phyloP scores from a whole-genome alignment of 2,329 filamentous ascomycete species.

The Colletotrichum sp. region DNA sequence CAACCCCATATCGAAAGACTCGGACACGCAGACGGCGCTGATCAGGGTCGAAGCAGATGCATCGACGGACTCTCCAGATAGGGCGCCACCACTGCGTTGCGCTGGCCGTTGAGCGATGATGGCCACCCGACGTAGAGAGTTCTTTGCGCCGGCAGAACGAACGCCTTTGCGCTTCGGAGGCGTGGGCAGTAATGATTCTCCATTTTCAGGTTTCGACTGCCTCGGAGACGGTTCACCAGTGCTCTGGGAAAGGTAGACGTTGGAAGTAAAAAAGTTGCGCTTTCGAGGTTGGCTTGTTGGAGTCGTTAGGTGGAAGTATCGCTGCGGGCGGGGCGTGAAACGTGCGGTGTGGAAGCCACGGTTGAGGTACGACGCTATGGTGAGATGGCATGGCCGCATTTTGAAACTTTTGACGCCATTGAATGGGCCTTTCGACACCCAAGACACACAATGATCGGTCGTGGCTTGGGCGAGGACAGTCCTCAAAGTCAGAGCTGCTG shows the following conservation, averaged over 20 bases:
- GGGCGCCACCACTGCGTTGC: conserved; percentile 43
- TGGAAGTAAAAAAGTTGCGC: conserved; percentile 71
- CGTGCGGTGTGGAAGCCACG: conserved; percentile 12
- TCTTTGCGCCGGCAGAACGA: conserved; percentile 60
- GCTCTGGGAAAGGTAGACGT: conserved; percentile 55
- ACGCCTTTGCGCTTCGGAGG: conserved; percentile 50
- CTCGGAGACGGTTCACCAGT: conserved; percentile 30
- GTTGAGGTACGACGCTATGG: conserved; percentile 10
- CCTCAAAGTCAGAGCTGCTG: neutral
- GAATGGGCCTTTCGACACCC: neutral
- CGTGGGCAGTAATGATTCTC: neutral
- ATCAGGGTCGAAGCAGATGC: conserved; percentile 51
- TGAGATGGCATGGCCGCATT: conserved; percentile 16
- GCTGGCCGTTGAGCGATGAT: conserved; percentile 77
- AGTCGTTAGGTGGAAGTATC: conserved; percentile 53
- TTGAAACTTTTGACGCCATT: conserved; percentile 4
- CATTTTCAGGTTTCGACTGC: neutral
- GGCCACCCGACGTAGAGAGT: conserved; percentile 82
- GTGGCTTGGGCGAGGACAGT: neutral
- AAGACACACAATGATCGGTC: neutral
- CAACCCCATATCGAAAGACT: conserved; percentile 68
- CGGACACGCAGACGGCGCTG: conserved; percentile 66
- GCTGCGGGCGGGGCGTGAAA: conserved; percentile 23
- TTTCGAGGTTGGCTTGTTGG: conserved; percentile 54
- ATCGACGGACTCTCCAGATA: conserved; percentile 33